Conservation (phyloP, 2,329 filamentous ascomycete species). For the Penicillium sp. region DNA sequence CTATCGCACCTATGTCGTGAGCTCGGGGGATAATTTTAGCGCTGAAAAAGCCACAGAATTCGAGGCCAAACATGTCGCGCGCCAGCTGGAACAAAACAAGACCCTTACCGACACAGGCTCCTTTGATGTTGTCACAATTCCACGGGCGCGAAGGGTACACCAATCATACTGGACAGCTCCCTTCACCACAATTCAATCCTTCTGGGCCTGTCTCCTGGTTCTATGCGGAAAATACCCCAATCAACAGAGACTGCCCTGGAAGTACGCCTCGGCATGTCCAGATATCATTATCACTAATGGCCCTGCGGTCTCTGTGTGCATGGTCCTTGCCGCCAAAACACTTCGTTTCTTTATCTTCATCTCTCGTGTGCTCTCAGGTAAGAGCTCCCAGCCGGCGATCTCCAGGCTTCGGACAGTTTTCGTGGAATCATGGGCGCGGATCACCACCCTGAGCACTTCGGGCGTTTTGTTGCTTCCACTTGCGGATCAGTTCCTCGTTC, state of each 20-base stretch:
- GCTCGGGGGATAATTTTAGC: slow-evolving; percentile 73
- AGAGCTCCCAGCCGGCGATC: slow-evolving; percentile 11
- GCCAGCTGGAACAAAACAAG: slow-evolving; percentile 10
- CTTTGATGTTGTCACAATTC: slow-evolving; percentile 59
- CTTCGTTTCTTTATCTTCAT: slow-evolving; percentile 53
- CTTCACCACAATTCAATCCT: slow-evolving; percentile 64
- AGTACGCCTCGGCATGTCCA: slow-evolving; percentile 53
- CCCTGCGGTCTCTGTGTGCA: slow-evolving; percentile 80
- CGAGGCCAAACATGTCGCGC: slow-evolving; percentile 45
- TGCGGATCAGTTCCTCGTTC: slow-evolving; percentile 78
- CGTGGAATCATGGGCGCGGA: slow-evolving; percentile 89
- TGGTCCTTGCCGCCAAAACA: slow-evolving; percentile 60
- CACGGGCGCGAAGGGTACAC: slow-evolving; percentile 77
- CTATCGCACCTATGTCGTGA: slow-evolving; percentile 79
- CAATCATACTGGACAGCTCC: slow-evolving; percentile 76
- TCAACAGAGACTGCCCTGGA: slow-evolving; percentile 25
- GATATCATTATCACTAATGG: slow-evolving; percentile 84
- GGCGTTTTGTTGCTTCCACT: slow-evolving; percentile 72
- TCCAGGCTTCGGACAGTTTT: slow-evolving; percentile 70
- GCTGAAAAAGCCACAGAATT: slow-evolving; percentile 64
- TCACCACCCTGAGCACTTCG: slow-evolving; percentile 78
- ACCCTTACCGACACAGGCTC: slow-evolving; percentile 48
- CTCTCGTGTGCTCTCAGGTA: slow-evolving; percentile 6
- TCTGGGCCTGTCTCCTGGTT: slow-evolving; percentile 62
- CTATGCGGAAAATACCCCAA: slow-evolving; percentile 46